Conservation (phyloP, 768 basidiomycete species). For the Rhodotorula kratochvilovae region DNA sequence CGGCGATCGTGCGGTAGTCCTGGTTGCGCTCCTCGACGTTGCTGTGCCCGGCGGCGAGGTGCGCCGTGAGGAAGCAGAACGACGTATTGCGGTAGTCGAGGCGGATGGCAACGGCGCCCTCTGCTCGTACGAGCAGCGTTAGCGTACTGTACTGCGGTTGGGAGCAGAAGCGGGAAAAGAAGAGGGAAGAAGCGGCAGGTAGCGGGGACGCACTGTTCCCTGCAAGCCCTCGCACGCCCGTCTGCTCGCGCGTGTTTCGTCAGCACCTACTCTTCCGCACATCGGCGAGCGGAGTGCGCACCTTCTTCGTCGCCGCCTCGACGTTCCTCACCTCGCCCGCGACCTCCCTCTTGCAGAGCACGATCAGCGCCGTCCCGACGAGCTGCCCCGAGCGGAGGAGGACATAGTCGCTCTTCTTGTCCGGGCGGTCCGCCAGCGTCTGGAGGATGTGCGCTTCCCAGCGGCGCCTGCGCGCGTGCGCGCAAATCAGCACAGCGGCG, state of each 20-base stretch:
- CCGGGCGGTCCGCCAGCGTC: slow-evolving; percentile 65
- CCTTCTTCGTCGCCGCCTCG: slow-evolving; percentile 87
- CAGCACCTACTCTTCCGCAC: not conserved
- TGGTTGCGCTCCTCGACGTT: slow-evolving; percentile 81
- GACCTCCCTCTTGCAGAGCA: slow-evolving; percentile 73
- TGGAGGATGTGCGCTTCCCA: slow-evolving; percentile 84
- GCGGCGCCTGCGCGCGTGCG: slow-evolving; percentile 57
- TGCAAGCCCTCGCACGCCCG: slow-evolving; percentile 69
- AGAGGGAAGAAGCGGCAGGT: not conserved
- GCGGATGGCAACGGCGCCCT: slow-evolving; percentile 91
- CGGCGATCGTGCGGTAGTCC: slow-evolving; percentile 82
- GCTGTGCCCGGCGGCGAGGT: slow-evolving; percentile 89
- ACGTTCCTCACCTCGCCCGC: slow-evolving; percentile 80
- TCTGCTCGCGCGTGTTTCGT: slow-evolving; percentile 42
- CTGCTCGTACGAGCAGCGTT: not conserved
- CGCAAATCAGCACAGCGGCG: not conserved
- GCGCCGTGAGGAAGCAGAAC: slow-evolving; percentile 92
- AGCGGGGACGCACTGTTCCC: slow-evolving; percentile 64
- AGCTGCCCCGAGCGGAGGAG: slow-evolving; percentile 92
- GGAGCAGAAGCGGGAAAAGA: not conserved
- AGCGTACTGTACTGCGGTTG: too few relatives aligned
- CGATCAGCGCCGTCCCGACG: slow-evolving; percentile 86
- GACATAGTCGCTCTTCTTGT: slow-evolving; percentile 69
- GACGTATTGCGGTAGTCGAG: slow-evolving; percentile 84
- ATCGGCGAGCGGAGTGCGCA: slow-evolving; percentile 45